phyloP scores from a whole-genome alignment of 2,329 filamentous ascomycete genomes.

The Purpureocillium takamizusanense region DNA sequence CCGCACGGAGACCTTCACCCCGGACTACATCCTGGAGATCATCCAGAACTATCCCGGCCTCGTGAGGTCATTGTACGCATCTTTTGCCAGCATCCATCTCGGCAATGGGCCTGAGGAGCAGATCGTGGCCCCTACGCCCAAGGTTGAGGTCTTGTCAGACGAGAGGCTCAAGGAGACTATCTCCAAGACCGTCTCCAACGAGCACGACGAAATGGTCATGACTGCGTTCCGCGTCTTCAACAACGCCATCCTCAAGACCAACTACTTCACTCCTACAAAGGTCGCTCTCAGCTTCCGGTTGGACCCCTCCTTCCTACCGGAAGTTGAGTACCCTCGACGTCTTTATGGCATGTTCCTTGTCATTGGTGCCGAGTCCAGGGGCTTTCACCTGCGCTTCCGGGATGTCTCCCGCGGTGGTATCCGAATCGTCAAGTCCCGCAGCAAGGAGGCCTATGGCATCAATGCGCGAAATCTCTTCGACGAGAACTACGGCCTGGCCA shows the following conservation, averaged over 20 bases:
- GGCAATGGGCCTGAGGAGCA: conserved; percentile 40
- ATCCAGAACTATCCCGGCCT: conserved; percentile 84
- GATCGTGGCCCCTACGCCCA: conserved; percentile 44
- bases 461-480: conserved; percentile 95
- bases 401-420: conserved; percentile 96
- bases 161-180: conserved; percentile 67
- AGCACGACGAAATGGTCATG: conserved; percentile 98
- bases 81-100: conserved; percentile 82
- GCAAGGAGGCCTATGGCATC: conserved; percentile 90
- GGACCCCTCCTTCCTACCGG: conserved; percentile 79
- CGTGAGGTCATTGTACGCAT: conserved; percentile 79
- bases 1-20: conserved; percentile 93
- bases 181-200: conserved; percentile 71
- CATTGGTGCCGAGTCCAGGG: conserved; percentile 91
- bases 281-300: conserved; percentile 95
- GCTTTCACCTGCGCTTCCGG: conserved; percentile 94
- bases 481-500: conserved; percentile 96
- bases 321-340: conserved; percentile 85
- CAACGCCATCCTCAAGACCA: conserved; percentile 86
- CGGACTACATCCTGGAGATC: conserved; percentile 96
- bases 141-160: conserved; percentile 65
- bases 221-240: conserved; percentile 95
- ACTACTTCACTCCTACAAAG: conserved; percentile 96
- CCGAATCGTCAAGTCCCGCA: conserved; percentile 95
- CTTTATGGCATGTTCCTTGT: conserved; percentile 98